Base-by-base conservation (phyloP, 768 basidiomycete genomes). In the Fistulinella prunicolor region DNA sequence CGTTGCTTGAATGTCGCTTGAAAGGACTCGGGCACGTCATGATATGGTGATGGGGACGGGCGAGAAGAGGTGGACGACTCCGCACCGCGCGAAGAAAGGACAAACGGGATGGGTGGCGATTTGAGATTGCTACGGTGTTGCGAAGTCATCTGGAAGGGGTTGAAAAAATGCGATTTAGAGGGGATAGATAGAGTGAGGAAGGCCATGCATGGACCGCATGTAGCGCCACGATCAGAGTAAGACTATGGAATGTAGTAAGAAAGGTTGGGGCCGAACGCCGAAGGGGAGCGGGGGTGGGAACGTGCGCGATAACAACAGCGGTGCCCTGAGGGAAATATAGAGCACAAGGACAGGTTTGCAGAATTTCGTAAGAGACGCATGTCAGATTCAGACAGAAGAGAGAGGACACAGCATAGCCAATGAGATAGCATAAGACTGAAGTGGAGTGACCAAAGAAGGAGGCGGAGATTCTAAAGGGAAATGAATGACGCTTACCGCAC, bases 1-100 rank as follows among this genome's bases (percentile, higher is more conserved):
- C 83, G 79, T 58, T 77, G 61, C 9, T 38, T 78, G 60, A 88
- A 81, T 6, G 82, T 73, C 58, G 73, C 81, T 34, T 77, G 72
- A 0, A 70, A 61, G 16, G 75, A 63, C 42, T 76, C 74, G 24
- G 73, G 65, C 9, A 61, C 50, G 36, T 66, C 69, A 57, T 53
- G 65, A 54, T 48, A 61, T 38, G 50, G 4, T 19, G 51, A 48
- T 1, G 41, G 62, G 49, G n/a, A n/a, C n/a, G n/a, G n/a, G n/a
- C 51, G 64, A 55, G 69, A 55, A 19, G 73, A 58, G 21, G 68
- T 54, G 14, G 72, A 55, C 7, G 65, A 59, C 44, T 69, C 72
- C 51, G 71, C 64, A 51, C 69, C 68, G 60, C 70, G 70, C 58
- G 75, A 70, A 51, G 76, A 72, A 19, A 76, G 72, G n/a, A 72